Base-by-base conservation (phyloP, 345 rosid species). In the Mangifera indica region DNA sequence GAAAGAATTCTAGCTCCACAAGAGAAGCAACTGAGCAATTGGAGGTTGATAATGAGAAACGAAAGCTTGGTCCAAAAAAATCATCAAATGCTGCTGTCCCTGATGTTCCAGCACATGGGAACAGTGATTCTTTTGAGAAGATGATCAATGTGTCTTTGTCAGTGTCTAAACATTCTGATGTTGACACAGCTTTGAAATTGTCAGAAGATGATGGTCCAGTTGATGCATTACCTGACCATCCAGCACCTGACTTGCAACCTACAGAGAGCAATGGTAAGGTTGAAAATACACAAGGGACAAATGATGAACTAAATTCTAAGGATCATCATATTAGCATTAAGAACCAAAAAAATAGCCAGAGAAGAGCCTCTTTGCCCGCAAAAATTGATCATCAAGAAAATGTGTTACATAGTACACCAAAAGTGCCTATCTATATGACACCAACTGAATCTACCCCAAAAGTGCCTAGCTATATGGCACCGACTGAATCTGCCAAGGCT, bases 401-500 rank as follows among this genome's bases (percentile, higher is more conserved):
- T 55, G 92, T 76, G 58, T 66, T 78, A 34, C 87, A 79, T 14
- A 83, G 80, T 63, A 74, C 83, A n/a, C 61, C 85, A 17, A 91
- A 84, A 71, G 76, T 86, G 61, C 97, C 95, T 12, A 87, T 95
- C 80, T 93, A 91, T 72, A 93, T 89, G 98, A 89, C 91, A 56
- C 90, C 95, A 60, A 93, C 97, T 74, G 87, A 84, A 81, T 91
- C 95, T 75, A 90, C 87, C 42, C 42, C 42, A 37, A 37, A 37
- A 37, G 42, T 37, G 42, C 97, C 95, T 13, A 87, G 97, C 81
- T 93, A 91, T 70, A 93, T 89, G 98, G 92, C 91, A 56, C 90
- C 95, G 58, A 93, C 97, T 74, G 87, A 84, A 81, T 91, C 97
- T 76, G 90, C 88, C 42, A 93, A 85, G 84, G 97, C 97, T 71